Evolutionary conservation across 2,329 filamentous ascomycete genomes (phyloP).

Genomic region (Verticillium isaacii): DNA sequence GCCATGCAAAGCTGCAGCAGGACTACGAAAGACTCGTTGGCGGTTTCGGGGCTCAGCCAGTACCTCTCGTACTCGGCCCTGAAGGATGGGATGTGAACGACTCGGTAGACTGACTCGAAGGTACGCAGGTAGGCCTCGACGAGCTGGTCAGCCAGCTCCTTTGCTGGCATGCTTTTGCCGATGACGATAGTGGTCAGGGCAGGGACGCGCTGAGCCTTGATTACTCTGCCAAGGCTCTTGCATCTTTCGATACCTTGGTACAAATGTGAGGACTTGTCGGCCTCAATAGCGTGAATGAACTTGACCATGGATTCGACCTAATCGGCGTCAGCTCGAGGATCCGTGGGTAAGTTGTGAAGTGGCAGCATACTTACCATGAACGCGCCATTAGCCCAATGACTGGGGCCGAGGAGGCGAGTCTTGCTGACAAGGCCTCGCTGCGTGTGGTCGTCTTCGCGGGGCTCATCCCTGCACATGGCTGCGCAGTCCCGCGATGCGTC

Average conservation of each 20-base stretch:
- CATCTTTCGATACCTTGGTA: conserved; percentile 28
- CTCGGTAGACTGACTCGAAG: conserved; percentile 50
- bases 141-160: conserved; percentile 41
- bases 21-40: conserved; percentile 41
- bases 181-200: conserved; percentile 28
- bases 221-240: conserved; percentile 33
- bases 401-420: conserved; percentile 40
- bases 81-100: conserved; percentile 56
- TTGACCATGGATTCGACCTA: conserved; percentile 18
- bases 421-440: conserved; percentile 32
- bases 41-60: conserved; percentile 36
- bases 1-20: conserved; percentile 50
- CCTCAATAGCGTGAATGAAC: conserved; percentile 15
- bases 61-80: conserved; percentile 45
- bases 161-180: conserved; percentile 32
- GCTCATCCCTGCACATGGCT: conserved; percentile 2
- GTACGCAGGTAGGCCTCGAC: conserved; percentile 50
- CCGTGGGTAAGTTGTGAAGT: neutral
- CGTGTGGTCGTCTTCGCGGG: neutral
- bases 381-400: conserved; percentile 42
- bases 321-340: too few relatives aligned
- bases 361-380: neutral
- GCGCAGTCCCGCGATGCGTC: conserved; percentile 1
- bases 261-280: conserved; percentile 23
- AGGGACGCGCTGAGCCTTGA: conserved; percentile 35